phyloP scores from a whole-genome alignment of 345 rosid species.

The Raphanus sativus region DNA sequence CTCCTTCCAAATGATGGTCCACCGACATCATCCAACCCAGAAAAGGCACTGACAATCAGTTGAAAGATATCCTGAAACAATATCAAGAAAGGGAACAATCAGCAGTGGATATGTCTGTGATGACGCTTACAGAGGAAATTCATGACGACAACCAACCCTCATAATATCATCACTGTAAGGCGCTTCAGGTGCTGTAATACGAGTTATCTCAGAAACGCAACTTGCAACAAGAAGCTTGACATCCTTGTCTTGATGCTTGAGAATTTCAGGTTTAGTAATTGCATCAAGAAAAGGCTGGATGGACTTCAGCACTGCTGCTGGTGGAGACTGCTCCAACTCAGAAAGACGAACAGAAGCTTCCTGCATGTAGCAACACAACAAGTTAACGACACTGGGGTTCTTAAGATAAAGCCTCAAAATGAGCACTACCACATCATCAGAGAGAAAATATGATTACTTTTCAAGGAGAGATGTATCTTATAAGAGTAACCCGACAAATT shows the following conservation, averaged over 20 bases:
- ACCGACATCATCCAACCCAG: slow-evolving; percentile 75
- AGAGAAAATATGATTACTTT: neutral
- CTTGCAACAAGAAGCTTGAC: slow-evolving; percentile 93
- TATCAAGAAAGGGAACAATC: slow-evolving; percentile 24
- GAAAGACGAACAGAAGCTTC: slow-evolving; percentile 82
- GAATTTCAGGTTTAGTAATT: slow-evolving; percentile 73
- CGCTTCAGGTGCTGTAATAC: slow-evolving; percentile 99
- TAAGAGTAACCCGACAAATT: slow-evolving; percentile 6
- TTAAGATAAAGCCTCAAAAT: slow-evolving; percentile 1
- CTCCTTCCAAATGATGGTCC: slow-evolving; percentile 95
- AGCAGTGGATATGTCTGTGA: slow-evolving; percentile 1
- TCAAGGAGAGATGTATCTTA: slow-evolving; percentile 1
- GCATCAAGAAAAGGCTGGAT: slow-evolving; percentile 83
- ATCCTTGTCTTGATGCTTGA: slow-evolving; percentile 92
- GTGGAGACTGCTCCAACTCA: slow-evolving; percentile 87
- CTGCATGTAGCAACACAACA: slow-evolving; percentile 49
- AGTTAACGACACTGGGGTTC: neutral
- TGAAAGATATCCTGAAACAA: slow-evolving; percentile 77
- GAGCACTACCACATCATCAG: neutral
- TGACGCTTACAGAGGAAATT: neutral
- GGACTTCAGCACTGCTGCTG: slow-evolving; percentile 62
- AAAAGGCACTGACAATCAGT: slow-evolving; percentile 78
- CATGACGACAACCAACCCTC: slow-evolving; percentile 55
- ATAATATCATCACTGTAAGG: slow-evolving; percentile 82
- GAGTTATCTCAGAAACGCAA: slow-evolving; percentile 90